These are phyloP conservation scores for Aureobasidium sp. DNA, from an alignment of 2,329 filamentous ascomycete genomes.

Conservation along the genomic window DNA sequence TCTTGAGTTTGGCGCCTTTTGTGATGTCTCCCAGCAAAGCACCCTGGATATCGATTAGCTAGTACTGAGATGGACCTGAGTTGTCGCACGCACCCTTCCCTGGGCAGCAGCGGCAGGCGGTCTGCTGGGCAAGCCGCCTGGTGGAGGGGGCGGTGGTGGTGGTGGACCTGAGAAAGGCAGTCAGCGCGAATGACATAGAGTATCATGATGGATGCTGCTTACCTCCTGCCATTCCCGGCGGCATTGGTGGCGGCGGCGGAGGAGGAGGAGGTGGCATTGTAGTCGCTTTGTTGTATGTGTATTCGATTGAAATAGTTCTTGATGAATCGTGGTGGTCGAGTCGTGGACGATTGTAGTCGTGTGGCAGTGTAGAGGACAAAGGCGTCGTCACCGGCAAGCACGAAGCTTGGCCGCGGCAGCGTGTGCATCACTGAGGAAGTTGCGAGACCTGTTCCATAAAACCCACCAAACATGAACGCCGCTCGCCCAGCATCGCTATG, in stretches of 20 bases:
- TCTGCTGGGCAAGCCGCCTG: constrained; percentile 46
- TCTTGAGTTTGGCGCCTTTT: constrained; percentile 74
- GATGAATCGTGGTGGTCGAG: too few relatives aligned
- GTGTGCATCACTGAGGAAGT: too few relatives aligned
- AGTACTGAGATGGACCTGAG: neutral
- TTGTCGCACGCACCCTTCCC: constrained; percentile 51
- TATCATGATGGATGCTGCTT: neutral
- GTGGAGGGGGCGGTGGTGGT: constrained; percentile 57
- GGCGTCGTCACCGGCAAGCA: too few relatives aligned
- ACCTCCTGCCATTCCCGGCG: constrained; percentile 47
- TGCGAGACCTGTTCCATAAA: too few relatives aligned
- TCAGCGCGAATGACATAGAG: neutral
- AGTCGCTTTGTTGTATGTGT: too few relatives aligned
- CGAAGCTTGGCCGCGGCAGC: too few relatives aligned
- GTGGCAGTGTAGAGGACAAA: too few relatives aligned
- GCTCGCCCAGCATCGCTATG: neutral
- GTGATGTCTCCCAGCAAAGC: constrained; percentile 81
- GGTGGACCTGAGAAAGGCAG: constrained; percentile 43
- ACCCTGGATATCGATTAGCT: constrained; percentile 51
- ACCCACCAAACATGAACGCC: neutral
- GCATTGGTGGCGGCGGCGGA: constrained; percentile 56
- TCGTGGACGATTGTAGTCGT: too few relatives aligned
- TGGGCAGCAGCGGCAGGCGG: constrained; percentile 50
- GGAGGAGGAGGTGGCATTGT: constrained; percentile 58
- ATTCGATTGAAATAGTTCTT: too few relatives aligned